phyloP scores from a whole-genome alignment of 495 filamentous ascomycete genomes.

The Penicillium robsamsonii region DNA sequence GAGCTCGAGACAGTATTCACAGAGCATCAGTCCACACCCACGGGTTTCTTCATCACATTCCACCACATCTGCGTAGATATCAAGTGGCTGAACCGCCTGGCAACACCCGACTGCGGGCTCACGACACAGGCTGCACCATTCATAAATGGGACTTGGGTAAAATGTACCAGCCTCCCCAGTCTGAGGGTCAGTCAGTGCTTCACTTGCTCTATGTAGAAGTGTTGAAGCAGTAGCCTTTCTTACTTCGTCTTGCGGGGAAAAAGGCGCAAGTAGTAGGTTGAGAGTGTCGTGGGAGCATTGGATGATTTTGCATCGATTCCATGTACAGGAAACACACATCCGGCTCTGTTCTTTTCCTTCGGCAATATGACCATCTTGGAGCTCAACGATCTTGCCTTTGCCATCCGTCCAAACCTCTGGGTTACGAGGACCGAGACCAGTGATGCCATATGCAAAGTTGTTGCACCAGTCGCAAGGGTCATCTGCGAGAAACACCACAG shows the following conservation, averaged over 20 bases:
- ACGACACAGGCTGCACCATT: conserved; percentile 16
- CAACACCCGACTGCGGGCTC: conserved; percentile 11
- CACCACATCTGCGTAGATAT: not conserved
- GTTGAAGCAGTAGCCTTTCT: not conserved
- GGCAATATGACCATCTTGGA: not conserved
- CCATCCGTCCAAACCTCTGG: conserved; percentile 2
- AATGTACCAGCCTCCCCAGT: not conserved
- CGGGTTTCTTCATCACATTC: not conserved
- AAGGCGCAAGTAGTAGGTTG: not conserved
- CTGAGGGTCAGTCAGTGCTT: not conserved
- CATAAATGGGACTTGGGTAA: not conserved
- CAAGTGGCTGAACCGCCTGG: not conserved
- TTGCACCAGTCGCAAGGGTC: conserved; percentile 16
- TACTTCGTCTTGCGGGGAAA: not conserved
- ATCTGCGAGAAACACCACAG: conserved; percentile 1
- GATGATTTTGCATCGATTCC: conserved; percentile 5
- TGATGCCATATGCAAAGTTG: conserved; percentile 17
- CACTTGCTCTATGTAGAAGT: not conserved
- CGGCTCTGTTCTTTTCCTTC: conserved; percentile 15
- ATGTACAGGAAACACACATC: conserved; percentile 12
- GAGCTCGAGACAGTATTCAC: conserved; percentile 2
- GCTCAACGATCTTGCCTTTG: not conserved
- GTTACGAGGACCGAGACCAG: conserved; percentile 6
- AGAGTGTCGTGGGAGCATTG: conserved; percentile 7
- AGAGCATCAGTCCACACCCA: conserved; percentile 15